A percentile compares a stretch with the other conserved stretches of the same genome.
These are phyloP conservation scores for Trichoderma harzianum DNA, from an alignment of 2,329 filamentous ascomycete genomes.

Conservation along the genomic window DNA sequence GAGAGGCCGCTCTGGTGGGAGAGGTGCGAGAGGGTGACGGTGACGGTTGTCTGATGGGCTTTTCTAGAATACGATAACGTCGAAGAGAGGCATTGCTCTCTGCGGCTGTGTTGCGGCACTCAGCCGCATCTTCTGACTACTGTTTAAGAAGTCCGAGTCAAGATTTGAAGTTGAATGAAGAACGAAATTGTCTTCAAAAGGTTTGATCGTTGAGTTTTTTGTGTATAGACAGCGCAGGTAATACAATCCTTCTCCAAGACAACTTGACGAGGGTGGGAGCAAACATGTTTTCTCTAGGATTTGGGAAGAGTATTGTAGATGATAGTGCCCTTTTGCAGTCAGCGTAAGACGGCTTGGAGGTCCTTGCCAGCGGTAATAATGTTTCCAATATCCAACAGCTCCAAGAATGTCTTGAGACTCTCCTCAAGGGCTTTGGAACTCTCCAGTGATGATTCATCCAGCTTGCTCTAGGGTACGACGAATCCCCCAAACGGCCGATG, in stretches of 20 bases:
- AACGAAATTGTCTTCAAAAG: background rate
- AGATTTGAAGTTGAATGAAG: background rate
- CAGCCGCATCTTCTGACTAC: background rate
- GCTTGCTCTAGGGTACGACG: too few species aligned
- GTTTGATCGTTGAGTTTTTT: background rate
- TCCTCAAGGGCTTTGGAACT: too few species aligned
- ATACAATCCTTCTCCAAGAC: background rate
- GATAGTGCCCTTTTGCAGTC: slow-evolving; percentile 25
- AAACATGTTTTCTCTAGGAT: slow-evolving; percentile 40
- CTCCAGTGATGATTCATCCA: too few species aligned
- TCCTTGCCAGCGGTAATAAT: background rate
- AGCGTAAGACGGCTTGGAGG: background rate
- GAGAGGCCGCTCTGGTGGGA: background rate
- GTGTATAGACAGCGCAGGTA: background rate
- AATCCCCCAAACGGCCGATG: too few species aligned
- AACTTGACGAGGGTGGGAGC: slow-evolving; percentile 30
- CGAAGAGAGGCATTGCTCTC: background rate
- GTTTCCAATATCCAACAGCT: background rate
- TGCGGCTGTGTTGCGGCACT: background rate
- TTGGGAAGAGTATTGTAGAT: slow-evolving; percentile 38
- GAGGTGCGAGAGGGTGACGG: background rate
- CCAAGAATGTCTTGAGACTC: too few species aligned
- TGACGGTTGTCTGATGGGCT: background rate
- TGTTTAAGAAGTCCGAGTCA: background rate
- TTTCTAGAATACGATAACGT: background rate